Evolutionary conservation across 192 early-diverging fungal genomes (phyloP).

Genomic region (Coemansia sp.): DNA sequence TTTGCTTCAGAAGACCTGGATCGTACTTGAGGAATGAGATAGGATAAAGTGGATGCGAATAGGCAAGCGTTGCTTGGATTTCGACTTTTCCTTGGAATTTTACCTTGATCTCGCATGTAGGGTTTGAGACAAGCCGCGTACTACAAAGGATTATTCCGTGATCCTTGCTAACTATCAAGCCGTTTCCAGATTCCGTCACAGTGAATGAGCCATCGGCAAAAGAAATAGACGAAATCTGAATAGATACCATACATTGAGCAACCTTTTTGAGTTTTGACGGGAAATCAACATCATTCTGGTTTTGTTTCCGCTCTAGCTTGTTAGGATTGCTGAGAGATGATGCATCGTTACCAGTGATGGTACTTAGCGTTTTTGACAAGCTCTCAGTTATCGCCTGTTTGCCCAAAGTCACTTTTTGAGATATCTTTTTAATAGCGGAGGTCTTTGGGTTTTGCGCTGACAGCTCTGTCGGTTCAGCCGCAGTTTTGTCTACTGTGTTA

Average conservation of each 20-base stretch:
- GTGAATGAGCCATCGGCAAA: conserved; percentile 1
- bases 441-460: neutral
- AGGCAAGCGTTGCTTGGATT: neutral
- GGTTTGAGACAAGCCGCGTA: neutral
- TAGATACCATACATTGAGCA: neutral
- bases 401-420: neutral
- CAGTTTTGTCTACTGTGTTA: neutral
- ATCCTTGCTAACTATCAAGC: neutral
- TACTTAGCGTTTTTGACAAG: neutral
- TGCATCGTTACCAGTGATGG: neutral
- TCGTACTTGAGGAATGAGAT: conserved; percentile 7
- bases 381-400: neutral
- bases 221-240: neutral
- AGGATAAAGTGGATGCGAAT: conserved; percentile 7
- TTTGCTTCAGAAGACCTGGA: neutral
- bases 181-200: neutral
- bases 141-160: conserved; percentile 1
- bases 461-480: neutral
- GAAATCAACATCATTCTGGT: neutral
- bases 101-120: neutral
- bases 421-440: neutral
- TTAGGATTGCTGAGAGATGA: neutral
- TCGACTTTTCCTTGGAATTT: neutral
- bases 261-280: neutral
- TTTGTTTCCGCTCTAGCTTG: neutral